phyloP scores from a whole-genome alignment of 1,284 basidiomycete species.

The Inonotus obliquus region DNA sequence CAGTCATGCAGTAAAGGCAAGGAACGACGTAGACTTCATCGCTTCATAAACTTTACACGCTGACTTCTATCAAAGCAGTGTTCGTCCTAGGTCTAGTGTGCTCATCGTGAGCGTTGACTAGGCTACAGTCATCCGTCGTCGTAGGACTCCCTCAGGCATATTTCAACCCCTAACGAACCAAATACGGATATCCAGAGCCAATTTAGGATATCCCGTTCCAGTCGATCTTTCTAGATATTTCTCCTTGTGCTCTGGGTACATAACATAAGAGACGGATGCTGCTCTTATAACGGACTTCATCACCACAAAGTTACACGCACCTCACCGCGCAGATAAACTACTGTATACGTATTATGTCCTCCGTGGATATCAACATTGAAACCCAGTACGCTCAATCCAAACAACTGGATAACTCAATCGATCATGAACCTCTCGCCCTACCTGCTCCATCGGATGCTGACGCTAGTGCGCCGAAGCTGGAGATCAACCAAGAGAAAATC shows the following conservation, averaged over 20 bases:
- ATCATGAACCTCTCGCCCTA: background rate
- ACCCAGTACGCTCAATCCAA: background rate
- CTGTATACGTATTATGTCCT: background rate
- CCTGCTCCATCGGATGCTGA: constrained; percentile 5
- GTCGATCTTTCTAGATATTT: constrained; percentile 1
- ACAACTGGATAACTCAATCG: background rate
- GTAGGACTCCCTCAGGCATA: too few relatives aligned
- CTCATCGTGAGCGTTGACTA: too few relatives aligned
- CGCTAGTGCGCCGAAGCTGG: background rate
- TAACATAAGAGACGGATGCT: background rate
- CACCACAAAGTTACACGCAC: background rate
- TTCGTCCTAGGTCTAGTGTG: too few relatives aligned
- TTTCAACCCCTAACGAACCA: too few relatives aligned
- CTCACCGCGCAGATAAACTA: background rate
- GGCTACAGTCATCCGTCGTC: too few relatives aligned
- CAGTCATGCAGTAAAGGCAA: too few relatives aligned
- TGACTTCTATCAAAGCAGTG: too few relatives aligned
- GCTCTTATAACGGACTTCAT: background rate
- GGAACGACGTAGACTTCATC: too few relatives aligned
- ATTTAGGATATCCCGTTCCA: background rate
- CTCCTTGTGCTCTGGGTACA: background rate
- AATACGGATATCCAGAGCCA: background rate
- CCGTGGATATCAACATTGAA: background rate
- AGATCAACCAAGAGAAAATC: constrained; percentile 2
- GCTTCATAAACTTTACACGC: too few relatives aligned